Evolutionary conservation across 2,329 filamentous ascomycete species (phyloP).

Genomic region (Aureobasidium sp.): DNA sequence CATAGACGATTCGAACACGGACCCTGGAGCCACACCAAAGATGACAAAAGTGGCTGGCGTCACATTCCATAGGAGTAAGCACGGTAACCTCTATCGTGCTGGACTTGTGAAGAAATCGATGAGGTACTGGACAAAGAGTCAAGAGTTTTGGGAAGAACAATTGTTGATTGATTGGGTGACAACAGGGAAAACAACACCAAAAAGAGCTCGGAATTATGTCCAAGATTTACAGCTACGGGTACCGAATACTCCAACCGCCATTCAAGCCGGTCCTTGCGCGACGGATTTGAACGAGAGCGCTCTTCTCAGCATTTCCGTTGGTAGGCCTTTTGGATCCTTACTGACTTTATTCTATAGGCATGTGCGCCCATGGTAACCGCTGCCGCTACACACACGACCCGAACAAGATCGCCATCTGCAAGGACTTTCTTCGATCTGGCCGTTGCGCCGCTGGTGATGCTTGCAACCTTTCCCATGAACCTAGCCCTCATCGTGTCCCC

Average conservation of each 20-base stretch:
- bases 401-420: constrained; percentile 83
- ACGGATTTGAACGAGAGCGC: constrained; percentile 8
- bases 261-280: constrained; percentile 6
- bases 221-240: constrained; percentile 50
- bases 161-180: constrained; percentile 5
- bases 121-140: constrained; percentile 3
- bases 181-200: constrained; percentile 38
- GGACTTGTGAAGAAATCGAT: constrained; percentile 60
- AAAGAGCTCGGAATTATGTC: constrained; percentile 67
- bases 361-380: constrained; percentile 70
- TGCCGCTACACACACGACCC: constrained; percentile 82
- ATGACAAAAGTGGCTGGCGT: constrained; percentile 66
- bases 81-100: constrained; percentile 71
- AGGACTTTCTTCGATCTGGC: constrained; percentile 73
- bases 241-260: constrained; percentile 28
- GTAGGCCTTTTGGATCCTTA: constrained; percentile 6
- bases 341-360: constrained; percentile 50
- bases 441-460: constrained; percentile 67
- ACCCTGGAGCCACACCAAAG: constrained; percentile 59
- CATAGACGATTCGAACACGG: constrained; percentile 21
- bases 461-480: constrained; percentile 87
- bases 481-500: constrained; percentile 75
- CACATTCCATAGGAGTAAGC: constrained; percentile 77
- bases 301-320: constrained; percentile 14
- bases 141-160: not conserved